These are phyloP conservation scores for Leccinum longicurvipes DNA, from an alignment of 768 basidiomycete species.

Conservation along the genomic window DNA sequence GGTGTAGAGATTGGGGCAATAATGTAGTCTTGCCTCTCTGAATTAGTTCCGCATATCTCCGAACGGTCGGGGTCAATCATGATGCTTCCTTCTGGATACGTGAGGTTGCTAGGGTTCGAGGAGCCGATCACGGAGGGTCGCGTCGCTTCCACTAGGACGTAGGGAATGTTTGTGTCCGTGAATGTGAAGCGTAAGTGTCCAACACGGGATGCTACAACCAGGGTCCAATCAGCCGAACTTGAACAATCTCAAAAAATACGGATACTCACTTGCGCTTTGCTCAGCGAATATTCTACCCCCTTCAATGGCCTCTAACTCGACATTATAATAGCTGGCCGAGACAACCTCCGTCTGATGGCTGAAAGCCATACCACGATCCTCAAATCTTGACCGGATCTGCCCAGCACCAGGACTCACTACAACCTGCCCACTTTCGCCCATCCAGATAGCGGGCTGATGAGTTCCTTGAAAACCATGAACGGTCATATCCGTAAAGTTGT, in stretches of 20 bases:
- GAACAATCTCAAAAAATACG: neutral
- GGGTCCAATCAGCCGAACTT: constrained; percentile 1
- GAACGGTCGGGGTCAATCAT: constrained; percentile 38
- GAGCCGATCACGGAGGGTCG: constrained; percentile 60
- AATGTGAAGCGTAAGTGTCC: constrained; percentile 75
- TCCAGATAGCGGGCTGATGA: constrained; percentile 86
- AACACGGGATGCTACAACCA: constrained; percentile 59
- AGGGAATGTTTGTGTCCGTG: constrained; percentile 41
- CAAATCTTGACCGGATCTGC: constrained; percentile 50
- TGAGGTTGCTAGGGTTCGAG: constrained; percentile 42
- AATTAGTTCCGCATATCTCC: constrained; percentile 62
- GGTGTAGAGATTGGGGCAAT: constrained; percentile 54
- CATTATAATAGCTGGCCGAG: constrained; percentile 53
- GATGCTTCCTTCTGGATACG: constrained; percentile 54
- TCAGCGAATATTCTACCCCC: constrained; percentile 54
- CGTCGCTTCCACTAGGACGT: constrained; percentile 65
- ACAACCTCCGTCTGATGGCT: constrained; percentile 51
- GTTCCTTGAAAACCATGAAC: constrained; percentile 80
- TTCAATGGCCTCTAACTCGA: constrained; percentile 50
- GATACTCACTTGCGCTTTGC: constrained; percentile 58
- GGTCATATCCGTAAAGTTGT: constrained; percentile 55
- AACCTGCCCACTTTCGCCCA: constrained; percentile 73
- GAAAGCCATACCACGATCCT: constrained; percentile 54
- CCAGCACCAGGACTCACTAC: constrained; percentile 58
- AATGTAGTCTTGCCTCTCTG: constrained; percentile 70